These are phyloP conservation scores for Sherardia arvensis DNA, from an alignment of 257 asterid genomes.

Conservation along the genomic window DNA sequence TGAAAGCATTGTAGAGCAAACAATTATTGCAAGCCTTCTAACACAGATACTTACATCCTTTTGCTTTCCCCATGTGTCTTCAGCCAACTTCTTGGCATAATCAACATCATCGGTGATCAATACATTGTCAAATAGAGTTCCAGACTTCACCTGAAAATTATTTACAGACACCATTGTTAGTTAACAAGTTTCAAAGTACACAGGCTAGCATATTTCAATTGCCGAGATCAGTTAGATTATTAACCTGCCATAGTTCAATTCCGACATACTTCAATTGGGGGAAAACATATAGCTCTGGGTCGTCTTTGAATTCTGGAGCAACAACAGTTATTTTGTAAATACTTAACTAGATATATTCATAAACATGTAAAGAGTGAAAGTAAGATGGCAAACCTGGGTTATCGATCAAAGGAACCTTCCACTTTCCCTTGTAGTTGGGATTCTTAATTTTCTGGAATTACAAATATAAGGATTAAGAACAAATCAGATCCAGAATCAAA, in stretches of 20 bases:
- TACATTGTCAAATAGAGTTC: conserved; percentile 92
- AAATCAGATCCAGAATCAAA: conserved; percentile 4
- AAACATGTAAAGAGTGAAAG: conserved; percentile 1
- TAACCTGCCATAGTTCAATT: conserved; percentile 96
- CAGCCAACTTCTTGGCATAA: conserved; percentile 75
- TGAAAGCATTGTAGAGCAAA: background rate
- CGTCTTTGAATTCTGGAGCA: conserved; percentile 80
- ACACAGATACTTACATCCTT: conserved; percentile 62
- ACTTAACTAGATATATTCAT: background rate
- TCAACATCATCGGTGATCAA: conserved; percentile 78
- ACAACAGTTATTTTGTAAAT: background rate
- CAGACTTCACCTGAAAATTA: conserved; percentile 82
- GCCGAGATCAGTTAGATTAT: background rate
- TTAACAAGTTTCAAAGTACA: background rate
- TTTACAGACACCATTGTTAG: conserved; percentile 1
- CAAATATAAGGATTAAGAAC: background rate
- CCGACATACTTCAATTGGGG: conserved; percentile 94
- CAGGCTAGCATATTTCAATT: too few relatives aligned
- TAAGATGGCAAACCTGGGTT: conserved; percentile 52
- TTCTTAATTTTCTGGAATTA: conserved; percentile 62
- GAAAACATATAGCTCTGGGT: conserved; percentile 86
- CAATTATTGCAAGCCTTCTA: background rate
- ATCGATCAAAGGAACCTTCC: conserved; percentile 87
- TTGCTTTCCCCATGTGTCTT: conserved; percentile 91
- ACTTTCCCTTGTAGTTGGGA: conserved; percentile 84